Percentiles rank a stretch among this genome's conserved stretches.
Conservation (phyloP, 2,329 filamentous ascomycete species). For the Pseudovirgaria hyperparasitica region DNA sequence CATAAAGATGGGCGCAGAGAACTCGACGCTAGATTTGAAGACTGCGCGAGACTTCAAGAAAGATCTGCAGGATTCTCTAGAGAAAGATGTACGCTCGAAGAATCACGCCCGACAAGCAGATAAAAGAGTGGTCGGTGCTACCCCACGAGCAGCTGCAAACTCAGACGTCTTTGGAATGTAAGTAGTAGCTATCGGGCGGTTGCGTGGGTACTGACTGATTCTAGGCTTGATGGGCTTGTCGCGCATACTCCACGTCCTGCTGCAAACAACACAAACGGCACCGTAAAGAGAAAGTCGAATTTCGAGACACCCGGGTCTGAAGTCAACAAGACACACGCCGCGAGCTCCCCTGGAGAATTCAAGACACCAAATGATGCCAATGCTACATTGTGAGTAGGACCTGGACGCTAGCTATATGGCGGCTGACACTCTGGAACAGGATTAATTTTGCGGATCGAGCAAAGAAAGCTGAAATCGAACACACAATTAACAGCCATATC, state of each 20-base stretch:
- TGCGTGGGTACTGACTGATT: constrained; percentile 4
- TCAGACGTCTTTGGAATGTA: constrained; percentile 73
- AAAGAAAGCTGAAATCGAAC: constrained; percentile 70
- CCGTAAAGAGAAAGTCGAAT: constrained; percentile 41
- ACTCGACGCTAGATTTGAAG: constrained; percentile 57
- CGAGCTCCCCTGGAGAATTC: constrained; percentile 37
- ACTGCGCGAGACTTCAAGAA: constrained; percentile 71
- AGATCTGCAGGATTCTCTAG: constrained; percentile 70
- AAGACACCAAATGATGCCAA: constrained; percentile 22
- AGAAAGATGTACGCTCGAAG: constrained; percentile 60
- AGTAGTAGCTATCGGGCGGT: constrained; percentile 13
- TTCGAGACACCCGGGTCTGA: constrained; percentile 38
- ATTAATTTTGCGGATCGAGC: constrained; percentile 61
- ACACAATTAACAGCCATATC: constrained; percentile 71
- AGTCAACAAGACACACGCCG: constrained; percentile 29
- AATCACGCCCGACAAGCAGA: constrained; percentile 46
- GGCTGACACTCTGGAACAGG: constrained; percentile 25
- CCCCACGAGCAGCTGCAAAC: constrained; percentile 42
- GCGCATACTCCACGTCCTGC: constrained; percentile 30
- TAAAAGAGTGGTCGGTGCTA: constrained; percentile 49
- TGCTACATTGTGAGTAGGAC: constrained; percentile 24
- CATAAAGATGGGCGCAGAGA: constrained; percentile 81
- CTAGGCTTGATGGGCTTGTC: constrained; percentile 35
- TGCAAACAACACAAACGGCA: constrained; percentile 21
- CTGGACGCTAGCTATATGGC: constrained; percentile 1